Base-by-base conservation (phyloP, 2,329 filamentous ascomycete genomes). In the Stemphylium lycopersici region DNA sequence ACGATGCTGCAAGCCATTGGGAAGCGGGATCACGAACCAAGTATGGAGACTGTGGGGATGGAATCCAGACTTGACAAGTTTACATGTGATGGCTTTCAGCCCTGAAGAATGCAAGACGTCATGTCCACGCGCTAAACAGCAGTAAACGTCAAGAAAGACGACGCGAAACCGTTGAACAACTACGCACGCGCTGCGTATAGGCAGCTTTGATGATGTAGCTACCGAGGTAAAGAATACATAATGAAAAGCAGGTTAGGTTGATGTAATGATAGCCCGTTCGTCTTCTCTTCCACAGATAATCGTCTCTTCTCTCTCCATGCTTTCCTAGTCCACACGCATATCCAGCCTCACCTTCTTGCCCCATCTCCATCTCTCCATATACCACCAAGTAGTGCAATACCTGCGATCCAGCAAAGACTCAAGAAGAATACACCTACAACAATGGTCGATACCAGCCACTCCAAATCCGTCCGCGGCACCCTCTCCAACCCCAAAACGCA, bases 391-490 rank as follows among this genome's bases (percentile, higher is more conserved):
- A 10, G 7, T 10, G 26, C 22, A 10, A 29, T 29, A 29, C 26
- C 26, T 8, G 8, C 26, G 26, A 29, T 10, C 2, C 8, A 11
- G 26, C 7, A 10, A n/a, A 39, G 26, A 10, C 4, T 10, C 6
- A 40, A 26, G 2, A 42, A 20, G 4, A 29, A 13, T 55, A 34
- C 63, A 69, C 43, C 24, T 31, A 20, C 32, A 53, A 49, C 2
- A 22, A 53, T 49, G 51, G 44, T 49, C 24, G 22, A 48, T 11
- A 53, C 38, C 11, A 38, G 32, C 7, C 51, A 53, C 22, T 73
- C 69, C 42, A 60, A 63, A 44, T 70, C 68, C 29, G 68, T 72
- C 47, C 69, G 68, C 48, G 68, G 69, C 40, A 73, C 69, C 1
- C 51, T 72, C n/a, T 58, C 57, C 6, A 68, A 71, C 47, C 67